A percentile compares a stretch with the other conserved stretches of the same genome.
These are phyloP conservation scores for Dimocarpus longan DNA, from an alignment of 345 rosid genomes.

Conservation along the genomic window DNA sequence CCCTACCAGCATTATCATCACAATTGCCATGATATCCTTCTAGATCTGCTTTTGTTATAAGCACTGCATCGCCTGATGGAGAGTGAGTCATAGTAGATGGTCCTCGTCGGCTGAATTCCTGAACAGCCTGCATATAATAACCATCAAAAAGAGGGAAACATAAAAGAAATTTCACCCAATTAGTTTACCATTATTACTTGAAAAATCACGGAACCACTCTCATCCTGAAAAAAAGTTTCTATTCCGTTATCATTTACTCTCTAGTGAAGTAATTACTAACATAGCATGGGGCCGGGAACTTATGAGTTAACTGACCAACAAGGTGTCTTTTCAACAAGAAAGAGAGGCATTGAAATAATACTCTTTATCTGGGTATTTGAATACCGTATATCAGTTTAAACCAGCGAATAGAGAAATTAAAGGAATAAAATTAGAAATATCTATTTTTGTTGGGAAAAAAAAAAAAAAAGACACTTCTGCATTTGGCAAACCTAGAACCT, in stretches of 20 bases:
- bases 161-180: neutral
- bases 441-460: neutral
- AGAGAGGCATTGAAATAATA: neutral
- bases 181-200: neutral
- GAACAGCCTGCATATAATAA: slow-evolving; percentile 49
- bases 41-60: slow-evolving; percentile 60
- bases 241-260: neutral
- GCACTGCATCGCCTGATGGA: slow-evolving; percentile 49
- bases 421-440: neutral
- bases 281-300: neutral
- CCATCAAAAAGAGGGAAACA: slow-evolving; percentile 1
- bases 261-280: neutral
- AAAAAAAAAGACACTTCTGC: neutral
- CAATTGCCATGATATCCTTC: slow-evolving; percentile 52
- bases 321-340: neutral
- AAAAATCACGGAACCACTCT: neutral
- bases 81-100: slow-evolving; percentile 22
- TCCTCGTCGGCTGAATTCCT: slow-evolving; percentile 44
- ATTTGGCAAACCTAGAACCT: neutral
- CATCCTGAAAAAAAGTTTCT: neutral
- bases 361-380: neutral
- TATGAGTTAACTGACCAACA: neutral
- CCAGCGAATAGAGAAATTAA: neutral
- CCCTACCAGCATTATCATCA: slow-evolving; percentile 39
- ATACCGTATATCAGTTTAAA: neutral